phyloP scores from a whole-genome alignment of 2,329 filamentous ascomycete species.

The Verticillium isaacii region DNA sequence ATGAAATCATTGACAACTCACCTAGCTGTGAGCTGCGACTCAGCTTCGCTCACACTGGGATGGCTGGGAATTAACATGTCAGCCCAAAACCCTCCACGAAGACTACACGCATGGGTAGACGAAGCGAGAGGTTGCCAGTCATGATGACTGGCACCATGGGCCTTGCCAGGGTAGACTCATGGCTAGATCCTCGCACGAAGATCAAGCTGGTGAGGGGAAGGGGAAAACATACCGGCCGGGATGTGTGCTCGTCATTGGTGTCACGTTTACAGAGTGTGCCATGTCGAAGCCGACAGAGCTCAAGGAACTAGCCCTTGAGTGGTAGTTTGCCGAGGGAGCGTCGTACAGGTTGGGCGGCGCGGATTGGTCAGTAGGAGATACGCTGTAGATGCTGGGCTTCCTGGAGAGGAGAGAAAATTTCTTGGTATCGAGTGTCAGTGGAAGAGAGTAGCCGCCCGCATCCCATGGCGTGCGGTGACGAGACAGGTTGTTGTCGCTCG shows the following conservation, averaged over 20 bases:
- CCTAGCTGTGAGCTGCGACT: constrained; percentile 15
- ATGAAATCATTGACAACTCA: constrained; percentile 1
- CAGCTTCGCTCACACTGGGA: constrained; percentile 5
- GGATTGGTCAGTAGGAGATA: constrained; percentile 14
- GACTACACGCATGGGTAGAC: too few relatives aligned
- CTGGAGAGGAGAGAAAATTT: constrained; percentile 20
- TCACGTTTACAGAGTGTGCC: constrained; percentile 12
- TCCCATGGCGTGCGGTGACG: constrained; percentile 45
- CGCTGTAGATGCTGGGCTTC: constrained; percentile 15
- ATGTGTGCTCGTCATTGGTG: constrained; percentile 17
- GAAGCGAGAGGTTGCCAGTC: too few relatives aligned
- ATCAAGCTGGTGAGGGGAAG: background rate
- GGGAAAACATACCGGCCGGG: constrained; percentile 17
- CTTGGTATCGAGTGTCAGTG: constrained; percentile 30
- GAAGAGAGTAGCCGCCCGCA: constrained; percentile 43
- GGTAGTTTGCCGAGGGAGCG: constrained; percentile 14
- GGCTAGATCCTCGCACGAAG: too few relatives aligned
- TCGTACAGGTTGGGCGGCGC: constrained; percentile 17
- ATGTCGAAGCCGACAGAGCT: constrained; percentile 21
- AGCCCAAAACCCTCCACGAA: background rate
- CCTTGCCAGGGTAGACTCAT: too few relatives aligned
- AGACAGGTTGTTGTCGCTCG: constrained; percentile 9
- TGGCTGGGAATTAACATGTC: background rate
- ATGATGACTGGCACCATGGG: too few relatives aligned
- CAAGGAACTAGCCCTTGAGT: constrained; percentile 25